Base-by-base conservation (phyloP, 1,284 basidiomycete species). In the Ganoderma meredithae region DNA sequence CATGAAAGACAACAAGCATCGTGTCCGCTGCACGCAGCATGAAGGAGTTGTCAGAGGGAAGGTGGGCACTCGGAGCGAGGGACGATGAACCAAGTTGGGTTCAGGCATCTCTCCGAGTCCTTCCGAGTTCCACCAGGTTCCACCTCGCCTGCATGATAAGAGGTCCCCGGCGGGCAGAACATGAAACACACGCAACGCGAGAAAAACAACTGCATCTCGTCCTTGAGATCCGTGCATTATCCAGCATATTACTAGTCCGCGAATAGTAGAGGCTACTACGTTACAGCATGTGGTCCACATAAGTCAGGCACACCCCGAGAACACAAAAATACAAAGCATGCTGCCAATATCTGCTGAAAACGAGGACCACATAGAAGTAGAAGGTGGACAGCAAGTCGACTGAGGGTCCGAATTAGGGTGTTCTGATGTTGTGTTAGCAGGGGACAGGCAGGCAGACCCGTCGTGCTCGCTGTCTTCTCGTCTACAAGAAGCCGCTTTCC, bases 401-500 rank as follows among this genome's bases (percentile, higher is more conserved):
- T 10, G 49, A 22, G 49, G 22, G 19, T 44, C 43, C 19, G 19
- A 44, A 44, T 44, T 44, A 44, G 49, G 49, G 10, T 27, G 49
- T 52, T 27, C 22, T 52, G 22, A 12, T 52, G 25, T 52, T 12
- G 49, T 22, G 49, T 25, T 25, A 27, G 49, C 25, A 22, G 49
- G 49, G 22, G 27, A 52, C 52, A 63, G 33, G 40, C 33, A 31
- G 40, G 49, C 65, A 39, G 40, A 43, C 33, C 60, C 60, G 36
- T 43, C 65, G 53, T 22, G 55, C 55, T 17, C 27, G 17, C 13
- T n/a, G 33, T 58, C 56, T 36, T 60, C 55, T 43, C 64, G 60
- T 75, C 78, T 82, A 91, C 74, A 96, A 82, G 83, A 96, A 96
- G 58, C 95, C 95, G 73, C 92, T 95, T 80, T 96, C 95, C 79